These are phyloP conservation scores for Stephania yunnanensis DNA, from an alignment of 164 flowering plant genomes.

Conservation along the genomic window DNA sequence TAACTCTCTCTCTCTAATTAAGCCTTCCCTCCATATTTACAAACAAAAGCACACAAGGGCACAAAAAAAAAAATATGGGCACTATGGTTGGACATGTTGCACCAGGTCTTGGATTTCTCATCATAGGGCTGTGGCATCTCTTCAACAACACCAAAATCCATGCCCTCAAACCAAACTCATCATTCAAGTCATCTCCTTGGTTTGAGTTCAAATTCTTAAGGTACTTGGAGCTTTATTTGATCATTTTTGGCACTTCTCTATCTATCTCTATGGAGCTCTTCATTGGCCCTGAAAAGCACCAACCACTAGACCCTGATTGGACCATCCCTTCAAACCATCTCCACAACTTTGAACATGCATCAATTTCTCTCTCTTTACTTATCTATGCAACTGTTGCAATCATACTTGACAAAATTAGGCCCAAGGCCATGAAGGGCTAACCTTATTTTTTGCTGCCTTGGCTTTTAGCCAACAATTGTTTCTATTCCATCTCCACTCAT, in stretches of 20 bases:
- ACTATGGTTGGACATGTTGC: slow-evolving; percentile 29
- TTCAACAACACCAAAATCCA: slow-evolving; percentile 33
- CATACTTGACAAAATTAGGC: slow-evolving; percentile 23
- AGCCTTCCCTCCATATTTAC: not conserved
- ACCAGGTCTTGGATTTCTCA: slow-evolving; percentile 29
- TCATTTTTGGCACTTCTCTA: slow-evolving; percentile 18
- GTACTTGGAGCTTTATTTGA: slow-evolving; percentile 32
- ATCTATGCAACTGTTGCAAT: slow-evolving; percentile 26
- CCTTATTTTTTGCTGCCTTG: slow-evolving; percentile 40
- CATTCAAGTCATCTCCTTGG: slow-evolving; percentile 27
- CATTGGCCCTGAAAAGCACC: slow-evolving; percentile 28
- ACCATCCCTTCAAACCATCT: slow-evolving; percentile 36
- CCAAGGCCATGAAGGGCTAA: slow-evolving; percentile 28
- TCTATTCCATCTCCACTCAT: slow-evolving; percentile 56
- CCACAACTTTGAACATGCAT: slow-evolving; percentile 39
- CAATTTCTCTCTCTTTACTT: slow-evolving; percentile 29
- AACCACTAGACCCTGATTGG: slow-evolving; percentile 30
- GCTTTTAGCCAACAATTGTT: slow-evolving; percentile 68
- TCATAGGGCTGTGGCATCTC: slow-evolving; percentile 41
- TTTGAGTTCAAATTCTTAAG: slow-evolving; percentile 19
- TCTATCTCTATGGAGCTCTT: slow-evolving; percentile 35
- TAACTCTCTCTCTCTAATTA: not conserved
- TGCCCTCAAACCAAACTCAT: slow-evolving; percentile 19
- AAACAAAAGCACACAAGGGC: not conserved
- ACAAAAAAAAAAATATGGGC: slow-evolving; percentile 18